Base-by-base conservation (phyloP, 2,329 filamentous ascomycete genomes). In the Mollisiaceae sp. region DNA sequence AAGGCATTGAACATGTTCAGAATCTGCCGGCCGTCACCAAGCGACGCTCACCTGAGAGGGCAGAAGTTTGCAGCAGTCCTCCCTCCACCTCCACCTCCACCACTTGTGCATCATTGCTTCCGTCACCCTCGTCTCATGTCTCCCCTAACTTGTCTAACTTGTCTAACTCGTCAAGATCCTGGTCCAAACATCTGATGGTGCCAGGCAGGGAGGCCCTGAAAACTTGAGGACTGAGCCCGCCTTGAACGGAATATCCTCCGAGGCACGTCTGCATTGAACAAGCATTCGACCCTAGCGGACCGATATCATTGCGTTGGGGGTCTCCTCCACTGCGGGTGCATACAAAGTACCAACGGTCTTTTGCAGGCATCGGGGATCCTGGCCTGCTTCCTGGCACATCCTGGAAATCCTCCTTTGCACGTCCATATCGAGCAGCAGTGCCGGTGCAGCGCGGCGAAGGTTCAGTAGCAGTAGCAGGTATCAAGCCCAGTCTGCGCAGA, bases 41-140 rank as follows among this genome's bases (percentile, higher is more conserved):
- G 64, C 63, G 60, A 35, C 50, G 50, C 24, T 4, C 50, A 54
- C 50, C 50, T 54, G 50, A 64, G 41, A 60, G 39, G 58, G 54
- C 24, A 68, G 64, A 67, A 58, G 64, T 73, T 71, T 59, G 66
- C 67, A 65, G 64, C 67, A 67, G 68, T 66, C 68, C 64, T 69
- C 58, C 68, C 63, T 66, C 67, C 60, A 66, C 64, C n/a, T n/a
- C n/a, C 69, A 56, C 68, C 63, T 67, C 68, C 61, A 65, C 67
- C 69, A 64, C 60, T 66, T 65, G 63, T 64, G 68, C 67, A 66
- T 72, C 69, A 70, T 45, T 67, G 63, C 71, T 70, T 74, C 71
- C 71, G 71, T 72, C 70, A 72, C 72, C 72, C 71, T 75, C 74
- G 74, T 75, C 73, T 75, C 73, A 74, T 71, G 65, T 74, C 38